A percentile compares a stretch with the other conserved stretches of the same genome.
Evolutionary conservation across 345 rosid genomes (phyloP).

Genomic region (Dimocarpus longan): DNA sequence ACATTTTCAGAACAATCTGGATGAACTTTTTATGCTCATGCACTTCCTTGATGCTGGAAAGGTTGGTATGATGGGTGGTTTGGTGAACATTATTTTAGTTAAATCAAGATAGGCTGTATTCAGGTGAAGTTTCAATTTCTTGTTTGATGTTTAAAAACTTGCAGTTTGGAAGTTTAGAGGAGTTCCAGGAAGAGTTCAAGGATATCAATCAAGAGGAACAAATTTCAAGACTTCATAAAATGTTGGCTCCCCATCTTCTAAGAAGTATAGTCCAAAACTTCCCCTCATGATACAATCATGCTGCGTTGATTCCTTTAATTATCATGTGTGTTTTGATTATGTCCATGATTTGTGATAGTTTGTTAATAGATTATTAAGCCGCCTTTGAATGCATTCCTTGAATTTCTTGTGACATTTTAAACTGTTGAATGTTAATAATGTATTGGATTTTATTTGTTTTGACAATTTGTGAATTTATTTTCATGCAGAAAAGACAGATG

Average conservation of each 20-base stretch:
- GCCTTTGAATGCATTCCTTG: neutral
- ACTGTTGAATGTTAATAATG: constrained; percentile 8
- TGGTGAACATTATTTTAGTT: constrained; percentile 8
- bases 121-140: constrained; percentile 11
- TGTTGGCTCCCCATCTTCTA: constrained; percentile 98
- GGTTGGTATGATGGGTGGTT: constrained; percentile 46
- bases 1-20: constrained; percentile 91
- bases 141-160: constrained; percentile 31
- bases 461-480: neutral
- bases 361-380: neutral
- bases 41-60: constrained; percentile 99
- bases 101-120: constrained; percentile 20
- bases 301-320: constrained; percentile 19
- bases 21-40: constrained; percentile 99
- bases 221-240: constrained; percentile 91
- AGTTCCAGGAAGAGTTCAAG: constrained; percentile 96
- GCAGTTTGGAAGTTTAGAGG: constrained; percentile 97
- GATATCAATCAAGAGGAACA: constrained; percentile 99
- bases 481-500: neutral
- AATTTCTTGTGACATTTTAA: neutral
- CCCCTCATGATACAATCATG: constrained; percentile 5
- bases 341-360: neutral
- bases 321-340: neutral
- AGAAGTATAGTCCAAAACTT: constrained; percentile 61
- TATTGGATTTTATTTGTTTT: neutral